Conservation (phyloP, 2,329 filamentous ascomycete genomes). For the Arthrobotrys pseudoclavata region DNA sequence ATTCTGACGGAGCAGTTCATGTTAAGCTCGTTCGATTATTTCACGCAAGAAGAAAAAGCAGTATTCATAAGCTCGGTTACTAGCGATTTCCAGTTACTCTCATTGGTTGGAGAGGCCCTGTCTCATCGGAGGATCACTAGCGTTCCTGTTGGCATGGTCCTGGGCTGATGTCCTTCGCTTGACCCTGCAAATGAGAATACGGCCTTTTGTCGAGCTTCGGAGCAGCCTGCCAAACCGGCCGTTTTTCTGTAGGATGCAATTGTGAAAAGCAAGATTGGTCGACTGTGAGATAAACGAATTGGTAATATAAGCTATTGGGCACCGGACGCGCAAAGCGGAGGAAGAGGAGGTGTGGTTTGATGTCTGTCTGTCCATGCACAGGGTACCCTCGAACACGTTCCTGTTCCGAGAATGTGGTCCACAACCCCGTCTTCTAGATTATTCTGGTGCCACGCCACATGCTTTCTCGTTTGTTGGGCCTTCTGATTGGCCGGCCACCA, state of each 20-base stretch:
- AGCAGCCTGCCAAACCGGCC: conserved; percentile 40
- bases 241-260: conserved; percentile 30
- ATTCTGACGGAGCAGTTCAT: conserved; percentile 33
- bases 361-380: conserved; percentile 46
- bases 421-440: conserved; percentile 58
- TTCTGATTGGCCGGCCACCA: conserved; percentile 67
- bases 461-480: conserved; percentile 63
- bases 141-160: conserved; percentile 60
- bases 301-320: conserved; percentile 46
- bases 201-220: conserved; percentile 41
- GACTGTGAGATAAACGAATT: conserved; percentile 45
- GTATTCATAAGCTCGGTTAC: conserved; percentile 57
- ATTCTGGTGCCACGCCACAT: conserved; percentile 60
- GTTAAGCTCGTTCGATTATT: conserved; percentile 33
- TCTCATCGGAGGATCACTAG: conserved; percentile 60
- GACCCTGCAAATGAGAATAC: conserved; percentile 59
- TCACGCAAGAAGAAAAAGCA: conserved; percentile 33
- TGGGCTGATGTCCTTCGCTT: conserved; percentile 59
- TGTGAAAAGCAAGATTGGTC: conserved; percentile 25
- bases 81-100: conserved; percentile 55
- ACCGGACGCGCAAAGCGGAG: conserved; percentile 33
- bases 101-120: conserved; percentile 37
- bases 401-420: conserved; percentile 59
- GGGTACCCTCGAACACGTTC: conserved; percentile 54
- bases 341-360: conserved; percentile 44